These are phyloP conservation scores for Datisca glomerata DNA, from an alignment of 306 rosid genomes.

Conservation along the genomic window DNA sequence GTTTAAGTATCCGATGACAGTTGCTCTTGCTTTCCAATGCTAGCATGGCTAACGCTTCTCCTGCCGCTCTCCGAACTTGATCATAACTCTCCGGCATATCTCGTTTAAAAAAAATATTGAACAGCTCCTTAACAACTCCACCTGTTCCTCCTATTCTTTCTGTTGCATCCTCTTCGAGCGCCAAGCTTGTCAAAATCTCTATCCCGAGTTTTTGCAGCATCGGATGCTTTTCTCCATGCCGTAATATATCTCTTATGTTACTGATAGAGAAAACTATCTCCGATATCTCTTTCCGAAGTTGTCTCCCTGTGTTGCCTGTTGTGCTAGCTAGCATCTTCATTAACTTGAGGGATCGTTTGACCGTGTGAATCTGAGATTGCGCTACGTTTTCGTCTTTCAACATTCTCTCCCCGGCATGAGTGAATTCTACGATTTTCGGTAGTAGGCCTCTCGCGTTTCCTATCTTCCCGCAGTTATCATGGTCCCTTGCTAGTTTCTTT, in stretches of 20 bases:
- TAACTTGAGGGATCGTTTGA: conserved; percentile 71
- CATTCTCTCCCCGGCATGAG: conserved; percentile 54
- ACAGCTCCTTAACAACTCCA: conserved; percentile 63
- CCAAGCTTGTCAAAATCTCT: conserved; percentile 44
- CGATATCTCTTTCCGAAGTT: conserved; percentile 60
- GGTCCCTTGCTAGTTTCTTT: conserved; percentile 78
- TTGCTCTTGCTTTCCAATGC: conserved; percentile 70
- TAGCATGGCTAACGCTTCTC: conserved; percentile 89
- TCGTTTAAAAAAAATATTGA: conserved; percentile 48
- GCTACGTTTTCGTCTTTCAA: conserved; percentile 41
- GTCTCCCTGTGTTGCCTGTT: conserved; percentile 63
- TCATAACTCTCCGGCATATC: conserved; percentile 23
- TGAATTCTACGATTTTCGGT: conserved; percentile 72
- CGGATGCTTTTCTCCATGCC: conserved; percentile 58
- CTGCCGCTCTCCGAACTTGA: conserved; percentile 46
- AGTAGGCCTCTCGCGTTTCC: conserved; percentile 85
- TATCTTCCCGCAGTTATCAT: conserved; percentile 86
- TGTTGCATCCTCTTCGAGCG: conserved; percentile 70
- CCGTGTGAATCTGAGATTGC: conserved; percentile 38
- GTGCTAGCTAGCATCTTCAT: conserved; percentile 83
- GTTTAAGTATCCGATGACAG: conserved; percentile 47
- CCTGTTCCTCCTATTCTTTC: conserved; percentile 89
- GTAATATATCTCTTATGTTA: conserved; percentile 67
- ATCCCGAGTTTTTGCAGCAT: conserved; percentile 63
- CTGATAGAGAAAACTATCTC: conserved; percentile 80